Base-by-base conservation (phyloP, 129 eudicot species). In the Pseudognaphalium luteoalbum region DNA sequence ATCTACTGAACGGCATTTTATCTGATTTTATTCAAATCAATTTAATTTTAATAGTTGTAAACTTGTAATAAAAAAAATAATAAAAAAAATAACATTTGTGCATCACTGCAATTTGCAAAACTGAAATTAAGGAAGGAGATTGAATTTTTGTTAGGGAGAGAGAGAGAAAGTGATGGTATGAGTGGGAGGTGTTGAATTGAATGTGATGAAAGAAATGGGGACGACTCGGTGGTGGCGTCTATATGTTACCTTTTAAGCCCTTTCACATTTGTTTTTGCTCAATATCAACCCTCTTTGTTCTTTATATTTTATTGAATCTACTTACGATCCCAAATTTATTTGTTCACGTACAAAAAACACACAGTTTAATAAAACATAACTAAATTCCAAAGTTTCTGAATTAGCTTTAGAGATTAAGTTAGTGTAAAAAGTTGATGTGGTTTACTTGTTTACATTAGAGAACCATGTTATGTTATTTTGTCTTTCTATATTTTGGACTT, bases 1-100 rank as follows among this genome's bases (percentile, higher is more conserved):
- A 93, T 35, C 97, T 82, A 44, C 81, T 87, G 80, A 93, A 73
- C 34, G 98, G 96, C 98, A 93, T 93, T 84, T 74, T 66, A 35
- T 51, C 47, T 25, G 17, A 79, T 12, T 35, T 35, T 32, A 65
- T 28, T 67, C 39, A 30, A 56, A 14, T 28, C 28, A 54, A 37
- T 15, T 52, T 37, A 33, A 51, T 42, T 11, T 25, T 6, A 12
- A 14, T 12, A 32, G 3, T 3, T 5, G 29, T 7, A 47, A 73
- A n/a, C n/a, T n/a, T n/a, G n/a, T n/a, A n/a, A n/a, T n/a, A n/a
- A n/a, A n/a, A n/a, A n/a, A n/a, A n/a, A n/a, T n/a, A n/a, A n/a
- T n/a, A n/a, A n/a, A n/a, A n/a, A 34, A 28, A 56, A 39, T 16
- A 3, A 32, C 5, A 50, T 60, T 44, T 33, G 7, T 0, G 62